These are phyloP conservation scores for Scleromitrula shiraiana DNA, from an alignment of 2,329 filamentous ascomycete genomes.

Conservation along the genomic window DNA sequence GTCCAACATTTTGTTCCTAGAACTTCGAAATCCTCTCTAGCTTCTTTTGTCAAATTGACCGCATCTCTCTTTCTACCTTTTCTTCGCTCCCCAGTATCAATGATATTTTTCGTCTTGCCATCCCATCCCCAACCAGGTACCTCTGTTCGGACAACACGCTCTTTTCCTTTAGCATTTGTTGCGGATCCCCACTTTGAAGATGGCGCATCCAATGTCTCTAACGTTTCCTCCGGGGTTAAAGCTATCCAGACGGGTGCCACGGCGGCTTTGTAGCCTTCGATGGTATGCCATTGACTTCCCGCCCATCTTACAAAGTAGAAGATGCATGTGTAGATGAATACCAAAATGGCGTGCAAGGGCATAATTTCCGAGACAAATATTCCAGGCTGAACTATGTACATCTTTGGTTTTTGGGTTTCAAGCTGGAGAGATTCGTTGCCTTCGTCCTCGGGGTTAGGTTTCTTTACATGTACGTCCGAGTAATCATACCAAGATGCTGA, in stretches of 20 bases:
- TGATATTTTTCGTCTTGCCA: constrained; percentile 41
- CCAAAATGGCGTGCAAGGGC: constrained; percentile 61
- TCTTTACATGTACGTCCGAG: constrained; percentile 19
- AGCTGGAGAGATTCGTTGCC: constrained; percentile 21
- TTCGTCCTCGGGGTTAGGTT: constrained; percentile 11
- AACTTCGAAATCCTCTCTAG: constrained; percentile 52
- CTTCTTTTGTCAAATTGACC: constrained; percentile 51
- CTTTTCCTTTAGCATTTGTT: constrained; percentile 49
- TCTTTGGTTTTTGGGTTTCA: constrained; percentile 41
- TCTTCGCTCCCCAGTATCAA: constrained; percentile 39
- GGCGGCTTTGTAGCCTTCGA: constrained; percentile 70
- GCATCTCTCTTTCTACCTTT: constrained; percentile 53
- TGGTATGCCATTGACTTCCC: constrained; percentile 82
- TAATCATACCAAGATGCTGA: constrained; percentile 48
- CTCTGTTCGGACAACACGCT: constrained; percentile 66
- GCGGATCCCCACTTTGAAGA: constrained; percentile 79
- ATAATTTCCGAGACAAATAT: constrained; percentile 78
- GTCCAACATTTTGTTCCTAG: constrained; percentile 55
- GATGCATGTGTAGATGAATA: constrained; percentile 57
- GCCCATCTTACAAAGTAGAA: constrained; percentile 68
- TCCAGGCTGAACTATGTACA: constrained; percentile 80
- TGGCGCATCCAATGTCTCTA: constrained; percentile 48
- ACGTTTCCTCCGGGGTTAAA: constrained; percentile 54
- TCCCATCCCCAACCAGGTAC: constrained; percentile 79
- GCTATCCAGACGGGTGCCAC: constrained; percentile 70